Conservation (phyloP, 2,329 filamentous ascomycete genomes). For the Coniochaeta sp. region DNA sequence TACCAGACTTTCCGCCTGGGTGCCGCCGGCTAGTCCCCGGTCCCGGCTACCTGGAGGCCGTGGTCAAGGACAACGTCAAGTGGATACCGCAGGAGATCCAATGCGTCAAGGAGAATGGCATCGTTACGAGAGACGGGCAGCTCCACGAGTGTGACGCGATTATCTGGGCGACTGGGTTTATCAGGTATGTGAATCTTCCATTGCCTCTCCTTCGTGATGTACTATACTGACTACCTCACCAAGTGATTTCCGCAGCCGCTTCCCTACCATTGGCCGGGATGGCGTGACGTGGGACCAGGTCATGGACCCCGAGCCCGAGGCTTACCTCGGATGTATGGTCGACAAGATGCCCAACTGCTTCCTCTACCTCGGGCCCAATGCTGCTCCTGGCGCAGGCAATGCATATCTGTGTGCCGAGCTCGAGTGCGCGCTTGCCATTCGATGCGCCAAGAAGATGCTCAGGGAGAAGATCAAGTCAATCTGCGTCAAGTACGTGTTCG, state of each 20-base stretch:
- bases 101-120: conserved; percentile 15
- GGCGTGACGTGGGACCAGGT: neutral
- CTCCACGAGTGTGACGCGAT: neutral
- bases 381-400: too few relatives aligned
- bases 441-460: too few relatives aligned
- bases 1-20: conserved; percentile 10
- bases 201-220: too few relatives aligned
- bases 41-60: conserved; percentile 14
- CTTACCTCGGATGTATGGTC: too few relatives aligned
- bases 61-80: conserved; percentile 21
- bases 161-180: neutral
- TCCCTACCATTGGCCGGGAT: conserved; percentile 7
- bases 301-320: neutral
- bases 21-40: conserved; percentile 17
- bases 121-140: neutral
- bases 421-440: too few relatives aligned
- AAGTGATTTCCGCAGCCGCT: conserved; percentile 2
- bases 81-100: conserved; percentile 22
- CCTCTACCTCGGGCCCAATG: too few relatives aligned
- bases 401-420: too few relatives aligned
- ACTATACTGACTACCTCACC: neutral
- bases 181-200: neutral
- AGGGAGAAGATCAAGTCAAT: too few relatives aligned
- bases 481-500: too few relatives aligned
- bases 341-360: too few relatives aligned